Evolutionary conservation across 2,329 filamentous ascomycete genomes (phyloP).

Genomic region (Alternaria gaisen): DNA sequence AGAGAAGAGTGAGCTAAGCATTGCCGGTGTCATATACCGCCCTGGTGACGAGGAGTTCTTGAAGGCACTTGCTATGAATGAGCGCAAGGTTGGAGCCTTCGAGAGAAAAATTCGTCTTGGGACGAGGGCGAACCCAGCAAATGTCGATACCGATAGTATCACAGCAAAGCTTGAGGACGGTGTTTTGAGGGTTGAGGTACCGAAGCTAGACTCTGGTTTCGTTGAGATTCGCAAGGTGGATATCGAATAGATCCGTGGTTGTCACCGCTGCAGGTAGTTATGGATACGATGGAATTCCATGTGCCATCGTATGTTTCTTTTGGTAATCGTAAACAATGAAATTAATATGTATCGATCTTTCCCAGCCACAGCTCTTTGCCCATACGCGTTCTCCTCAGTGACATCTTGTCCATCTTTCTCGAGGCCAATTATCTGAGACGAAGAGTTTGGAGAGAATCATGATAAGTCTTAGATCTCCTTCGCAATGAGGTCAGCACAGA

Average conservation of each 20-base stretch:
- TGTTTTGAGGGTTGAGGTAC: constrained; percentile 77
- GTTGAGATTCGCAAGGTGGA: constrained; percentile 63
- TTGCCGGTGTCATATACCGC: constrained; percentile 77
- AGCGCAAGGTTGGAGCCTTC: constrained; percentile 78
- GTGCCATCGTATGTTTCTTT: not conserved
- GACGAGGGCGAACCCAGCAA: constrained; percentile 63
- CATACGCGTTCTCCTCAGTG: not conserved
- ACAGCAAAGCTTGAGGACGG: constrained; percentile 81
- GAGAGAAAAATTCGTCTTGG: constrained; percentile 73
- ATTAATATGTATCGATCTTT: not conserved
- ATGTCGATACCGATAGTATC: constrained; percentile 73
- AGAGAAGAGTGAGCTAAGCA: constrained; percentile 69
- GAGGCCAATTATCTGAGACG: not conserved
- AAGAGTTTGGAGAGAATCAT: not conserved
- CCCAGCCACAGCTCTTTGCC: not conserved
- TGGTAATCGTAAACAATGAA: not conserved
- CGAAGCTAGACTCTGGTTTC: constrained; percentile 72
- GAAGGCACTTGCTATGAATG: constrained; percentile 68
- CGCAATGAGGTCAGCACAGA: constrained; percentile 32
- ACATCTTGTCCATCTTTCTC: not conserved
- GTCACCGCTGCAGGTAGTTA: not conserved
- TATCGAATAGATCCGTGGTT: constrained; percentile 51
- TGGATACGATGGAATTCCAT: not conserved
- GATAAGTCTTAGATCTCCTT: not conserved
- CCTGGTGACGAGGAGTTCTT: constrained; percentile 75